Evolutionary conservation across 2,329 filamentous ascomycete species (phyloP).

Genomic region (Epichloe typhina): DNA sequence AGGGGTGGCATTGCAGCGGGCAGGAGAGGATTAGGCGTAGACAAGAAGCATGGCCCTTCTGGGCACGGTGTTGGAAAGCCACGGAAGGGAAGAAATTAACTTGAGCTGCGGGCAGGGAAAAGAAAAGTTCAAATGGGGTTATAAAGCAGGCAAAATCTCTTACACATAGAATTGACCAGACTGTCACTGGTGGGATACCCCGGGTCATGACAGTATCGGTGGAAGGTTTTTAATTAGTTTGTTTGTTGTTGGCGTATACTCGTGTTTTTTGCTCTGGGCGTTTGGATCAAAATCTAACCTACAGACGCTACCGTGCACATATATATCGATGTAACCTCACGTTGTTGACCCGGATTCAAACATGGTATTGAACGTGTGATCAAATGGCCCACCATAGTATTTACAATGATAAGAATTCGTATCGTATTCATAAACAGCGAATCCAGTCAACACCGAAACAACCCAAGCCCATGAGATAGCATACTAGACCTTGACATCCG

Average conservation of each 20-base stretch:
- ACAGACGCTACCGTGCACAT: background rate
- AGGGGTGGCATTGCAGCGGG: conserved; percentile 33
- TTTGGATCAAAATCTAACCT: too few relatives aligned
- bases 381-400: background rate
- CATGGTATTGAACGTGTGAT: background rate
- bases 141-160: background rate
- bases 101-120: background rate
- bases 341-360: background rate
- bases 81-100: conserved; percentile 12
- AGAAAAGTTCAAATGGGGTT: background rate
- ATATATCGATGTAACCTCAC: background rate
- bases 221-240: background rate
- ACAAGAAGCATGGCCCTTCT: conserved; percentile 31
- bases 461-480: background rate
- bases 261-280: too few relatives aligned
- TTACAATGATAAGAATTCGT: background rate
- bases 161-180: background rate
- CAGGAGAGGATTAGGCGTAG: conserved; percentile 36
- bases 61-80: conserved; percentile 29
- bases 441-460: background rate
- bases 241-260: background rate
- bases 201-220: background rate
- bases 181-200: background rate
- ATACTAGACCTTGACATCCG: background rate
- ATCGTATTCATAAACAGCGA: background rate